A percentile compares a stretch with the other conserved stretches of the same genome.
Evolutionary conservation across 305 asterid species (phyloP).

Genomic region (Striga hermonthica): DNA sequence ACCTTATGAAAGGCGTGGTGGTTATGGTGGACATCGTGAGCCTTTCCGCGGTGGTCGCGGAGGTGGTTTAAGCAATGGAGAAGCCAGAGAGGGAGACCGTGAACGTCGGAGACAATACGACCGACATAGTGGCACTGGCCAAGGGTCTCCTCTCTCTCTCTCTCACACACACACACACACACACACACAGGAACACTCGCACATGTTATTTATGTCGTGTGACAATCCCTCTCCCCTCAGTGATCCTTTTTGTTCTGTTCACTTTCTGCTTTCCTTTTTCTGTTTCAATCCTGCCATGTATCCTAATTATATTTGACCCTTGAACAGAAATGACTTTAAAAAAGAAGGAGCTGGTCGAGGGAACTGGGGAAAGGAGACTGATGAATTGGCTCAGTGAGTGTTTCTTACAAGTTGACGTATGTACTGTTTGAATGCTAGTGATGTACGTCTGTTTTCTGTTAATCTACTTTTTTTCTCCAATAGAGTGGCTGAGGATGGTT

Average conservation of each 20-base stretch:
- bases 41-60: slow-evolving; percentile 62
- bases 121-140: slow-evolving; percentile 80
- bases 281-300: neutral
- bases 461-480: neutral
- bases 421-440: neutral
- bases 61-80: slow-evolving; percentile 71
- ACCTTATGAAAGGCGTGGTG: slow-evolving; percentile 63
- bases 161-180: neutral
- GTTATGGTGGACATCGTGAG: slow-evolving; percentile 63
- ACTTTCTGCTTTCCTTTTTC: neutral
- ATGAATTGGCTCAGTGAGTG: slow-evolving; percentile 66
- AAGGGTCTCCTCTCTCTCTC: slow-evolving; percentile 41
- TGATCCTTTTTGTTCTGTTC: slow-evolving; percentile 4
- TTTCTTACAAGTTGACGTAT: neutral
- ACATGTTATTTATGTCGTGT: too few relatives aligned
- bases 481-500: slow-evolving; percentile 54
- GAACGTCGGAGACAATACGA: slow-evolving; percentile 50
- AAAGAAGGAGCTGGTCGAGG: slow-evolving; percentile 81
- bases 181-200: neutral
- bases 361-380: slow-evolving; percentile 74
- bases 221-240: too few relatives aligned
- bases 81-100: slow-evolving; percentile 55
- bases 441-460: neutral
- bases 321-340: slow-evolving; percentile 58
- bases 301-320: neutral